Evolutionary conservation across 2,329 filamentous ascomycete genomes (phyloP).

Genomic region (Penicillium sp.): DNA sequence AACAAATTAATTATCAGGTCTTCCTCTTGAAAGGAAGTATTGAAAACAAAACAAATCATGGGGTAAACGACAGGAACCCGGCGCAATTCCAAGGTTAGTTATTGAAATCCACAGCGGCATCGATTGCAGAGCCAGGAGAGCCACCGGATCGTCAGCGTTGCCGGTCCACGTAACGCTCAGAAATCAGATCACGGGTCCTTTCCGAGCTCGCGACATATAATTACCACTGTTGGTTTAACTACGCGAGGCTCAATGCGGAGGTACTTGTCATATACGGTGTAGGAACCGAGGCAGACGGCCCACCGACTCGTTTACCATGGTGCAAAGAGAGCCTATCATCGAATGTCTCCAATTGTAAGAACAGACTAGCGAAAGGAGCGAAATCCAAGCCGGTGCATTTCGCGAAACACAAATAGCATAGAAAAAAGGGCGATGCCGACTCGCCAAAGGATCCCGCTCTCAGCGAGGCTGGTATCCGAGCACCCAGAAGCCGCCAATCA

Average conservation of each 20-base stretch:
- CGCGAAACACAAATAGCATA: neutral
- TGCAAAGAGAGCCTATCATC: neutral
- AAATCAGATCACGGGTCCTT: constrained; percentile 14
- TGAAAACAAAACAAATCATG: neutral
- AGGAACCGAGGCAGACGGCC: neutral
- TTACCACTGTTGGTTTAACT: constrained; percentile 20
- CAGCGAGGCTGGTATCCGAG: constrained; percentile 36
- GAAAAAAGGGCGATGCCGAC: constrained; percentile 18
- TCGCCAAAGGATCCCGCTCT: constrained; percentile 45
- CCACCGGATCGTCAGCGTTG: constrained; percentile 17
- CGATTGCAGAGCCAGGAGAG: constrained; percentile 6
- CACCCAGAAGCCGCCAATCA: constrained; percentile 38
- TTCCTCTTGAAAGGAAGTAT: constrained; percentile 3
- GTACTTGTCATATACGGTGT: neutral
- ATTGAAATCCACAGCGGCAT: constrained; percentile 10
- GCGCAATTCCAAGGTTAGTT: neutral
- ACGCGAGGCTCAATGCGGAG: constrained; percentile 24
- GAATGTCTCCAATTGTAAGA: neutral
- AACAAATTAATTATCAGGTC: neutral
- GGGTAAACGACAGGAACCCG: neutral
- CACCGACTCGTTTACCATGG: constrained; percentile 1
- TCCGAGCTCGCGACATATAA: constrained; percentile 8
- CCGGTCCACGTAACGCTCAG: constrained; percentile 10
- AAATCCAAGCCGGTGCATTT: constrained; percentile 1
- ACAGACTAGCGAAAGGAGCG: neutral